Percentiles rank a stretch among this genome's conserved stretches.
Evolutionary conservation across 495 filamentous ascomycete species (phyloP).

Genomic region (Podospora conica): DNA sequence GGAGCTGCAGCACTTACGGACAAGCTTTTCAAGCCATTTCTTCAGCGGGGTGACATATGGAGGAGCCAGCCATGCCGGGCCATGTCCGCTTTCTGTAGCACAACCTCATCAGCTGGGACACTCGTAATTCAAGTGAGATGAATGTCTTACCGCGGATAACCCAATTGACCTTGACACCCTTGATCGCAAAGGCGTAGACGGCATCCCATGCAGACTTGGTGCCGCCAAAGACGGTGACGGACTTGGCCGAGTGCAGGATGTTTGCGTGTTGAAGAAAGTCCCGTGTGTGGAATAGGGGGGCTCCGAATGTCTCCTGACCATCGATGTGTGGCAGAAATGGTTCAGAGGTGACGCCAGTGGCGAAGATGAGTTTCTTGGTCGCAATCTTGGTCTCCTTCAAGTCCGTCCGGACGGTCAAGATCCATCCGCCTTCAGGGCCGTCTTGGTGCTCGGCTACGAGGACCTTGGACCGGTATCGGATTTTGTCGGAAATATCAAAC

Average conservation of each 20-base stretch:
- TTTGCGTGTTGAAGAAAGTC: conserved; percentile 41
- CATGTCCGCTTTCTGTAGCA: conserved; percentile 57
- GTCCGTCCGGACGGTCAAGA: conserved; percentile 27
- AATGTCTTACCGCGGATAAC: conserved; percentile 55
- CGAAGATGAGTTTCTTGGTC: conserved; percentile 31
- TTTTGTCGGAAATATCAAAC: conserved; percentile 49
- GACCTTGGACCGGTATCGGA: conserved; percentile 51
- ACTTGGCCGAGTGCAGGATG: conserved; percentile 28
- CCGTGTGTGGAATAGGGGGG: conserved; percentile 58
- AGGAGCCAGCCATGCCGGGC: conserved; percentile 65
- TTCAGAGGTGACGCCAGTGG: conserved; percentile 35
- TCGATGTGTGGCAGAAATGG: conserved; percentile 34
- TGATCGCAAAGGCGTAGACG: conserved; percentile 59
- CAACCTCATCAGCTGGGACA: background rate
- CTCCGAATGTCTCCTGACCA: conserved; percentile 35
- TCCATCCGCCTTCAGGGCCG: conserved; percentile 33
- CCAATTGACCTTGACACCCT: conserved; percentile 66
- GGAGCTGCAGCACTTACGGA: conserved; percentile 35
- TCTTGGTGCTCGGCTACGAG: conserved; percentile 44
- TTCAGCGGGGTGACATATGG: conserved; percentile 42
- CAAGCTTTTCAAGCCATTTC: conserved; percentile 51
- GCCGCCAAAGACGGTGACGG: conserved; percentile 60
- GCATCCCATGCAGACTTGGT: conserved; percentile 75
- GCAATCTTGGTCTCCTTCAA: conserved; percentile 15
- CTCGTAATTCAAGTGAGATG: background rate